Evolutionary conservation across 2,329 filamentous ascomycete genomes (phyloP).

Genomic region (Ascochyta pisi): DNA sequence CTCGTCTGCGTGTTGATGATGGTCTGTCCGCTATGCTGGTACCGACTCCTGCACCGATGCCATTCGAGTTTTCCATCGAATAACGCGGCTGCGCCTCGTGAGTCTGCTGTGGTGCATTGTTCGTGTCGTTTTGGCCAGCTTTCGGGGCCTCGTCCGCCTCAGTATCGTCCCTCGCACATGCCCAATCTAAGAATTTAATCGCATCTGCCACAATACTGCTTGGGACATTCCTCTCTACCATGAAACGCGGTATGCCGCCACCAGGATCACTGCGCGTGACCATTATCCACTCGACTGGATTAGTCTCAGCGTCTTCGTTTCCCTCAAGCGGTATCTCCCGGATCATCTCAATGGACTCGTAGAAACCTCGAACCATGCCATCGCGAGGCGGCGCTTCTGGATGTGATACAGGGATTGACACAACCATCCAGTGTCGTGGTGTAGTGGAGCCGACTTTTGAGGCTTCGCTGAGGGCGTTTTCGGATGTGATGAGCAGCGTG

Average conservation of each 20-base stretch:
- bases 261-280: conserved; percentile 88
- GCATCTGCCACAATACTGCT: conserved; percentile 80
- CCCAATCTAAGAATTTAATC: conserved; percentile 83
- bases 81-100: conserved; percentile 28
- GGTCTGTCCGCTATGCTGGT: conserved; percentile 46
- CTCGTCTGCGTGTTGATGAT: conserved; percentile 25
- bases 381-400: conserved; percentile 72
- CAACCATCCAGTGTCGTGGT: conserved; percentile 79
- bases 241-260: conserved; percentile 84
- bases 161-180: conserved; percentile 59
- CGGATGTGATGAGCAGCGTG: conserved; percentile 74
- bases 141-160: conserved; percentile 35
- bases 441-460: conserved; percentile 50
- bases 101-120: conserved; percentile 30
- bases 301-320: conserved; percentile 58
- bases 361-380: conserved; percentile 82
- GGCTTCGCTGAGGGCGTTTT: conserved; percentile 57
- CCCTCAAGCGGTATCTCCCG: conserved; percentile 72
- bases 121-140: conserved; percentile 14
- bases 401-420: conserved; percentile 84
- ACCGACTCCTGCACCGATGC: conserved; percentile 47
- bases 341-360: conserved; percentile 92
- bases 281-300: conserved; percentile 90
- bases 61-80: conserved; percentile 43
- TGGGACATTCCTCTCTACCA: conserved; percentile 90